phyloP scores from a whole-genome alignment of 2,329 filamentous ascomycete species.

The Aureobasidium subglaciale region DNA sequence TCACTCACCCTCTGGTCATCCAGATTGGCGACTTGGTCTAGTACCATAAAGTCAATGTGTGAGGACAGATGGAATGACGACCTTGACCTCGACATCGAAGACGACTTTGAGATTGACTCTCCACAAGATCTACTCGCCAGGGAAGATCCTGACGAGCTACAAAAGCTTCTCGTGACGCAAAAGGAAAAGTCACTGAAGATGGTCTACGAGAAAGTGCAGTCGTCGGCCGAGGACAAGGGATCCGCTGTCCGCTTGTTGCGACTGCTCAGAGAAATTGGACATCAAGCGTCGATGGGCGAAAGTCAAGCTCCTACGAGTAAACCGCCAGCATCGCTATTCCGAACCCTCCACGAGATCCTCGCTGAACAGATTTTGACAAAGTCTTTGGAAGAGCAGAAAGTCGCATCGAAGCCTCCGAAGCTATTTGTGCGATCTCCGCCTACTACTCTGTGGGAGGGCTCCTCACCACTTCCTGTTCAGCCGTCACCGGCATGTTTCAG shows the following conservation, averaged over 20 bases:
- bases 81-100: constrained; percentile 56
- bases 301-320: constrained; percentile 17
- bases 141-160: constrained; percentile 61
- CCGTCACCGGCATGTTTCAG: constrained; percentile 69
- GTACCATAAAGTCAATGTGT: constrained; percentile 57
- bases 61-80: constrained; percentile 70
- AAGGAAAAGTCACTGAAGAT: constrained; percentile 49
- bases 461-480: constrained; percentile 66
- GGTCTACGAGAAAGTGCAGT: constrained; percentile 43
- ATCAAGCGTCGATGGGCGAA: constrained; percentile 47
- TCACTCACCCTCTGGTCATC: constrained; percentile 66
- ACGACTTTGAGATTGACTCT: constrained; percentile 57
- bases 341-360: constrained; percentile 57
- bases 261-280: constrained; percentile 65
- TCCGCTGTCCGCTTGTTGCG: constrained; percentile 61
- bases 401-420: not conserved
- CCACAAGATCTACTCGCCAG: constrained; percentile 59
- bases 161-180: constrained; percentile 27
- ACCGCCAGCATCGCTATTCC: constrained; percentile 57
- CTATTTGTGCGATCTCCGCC: constrained; percentile 43
- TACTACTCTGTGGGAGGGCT: constrained; percentile 71
- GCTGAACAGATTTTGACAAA: constrained; percentile 44
- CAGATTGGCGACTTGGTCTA: constrained; percentile 61
- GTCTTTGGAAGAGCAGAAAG: not conserved
- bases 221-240: constrained; percentile 30